Conservation (phyloP, 495 filamentous ascomycete genomes). For the Staphylotrichum tortipilum region DNA sequence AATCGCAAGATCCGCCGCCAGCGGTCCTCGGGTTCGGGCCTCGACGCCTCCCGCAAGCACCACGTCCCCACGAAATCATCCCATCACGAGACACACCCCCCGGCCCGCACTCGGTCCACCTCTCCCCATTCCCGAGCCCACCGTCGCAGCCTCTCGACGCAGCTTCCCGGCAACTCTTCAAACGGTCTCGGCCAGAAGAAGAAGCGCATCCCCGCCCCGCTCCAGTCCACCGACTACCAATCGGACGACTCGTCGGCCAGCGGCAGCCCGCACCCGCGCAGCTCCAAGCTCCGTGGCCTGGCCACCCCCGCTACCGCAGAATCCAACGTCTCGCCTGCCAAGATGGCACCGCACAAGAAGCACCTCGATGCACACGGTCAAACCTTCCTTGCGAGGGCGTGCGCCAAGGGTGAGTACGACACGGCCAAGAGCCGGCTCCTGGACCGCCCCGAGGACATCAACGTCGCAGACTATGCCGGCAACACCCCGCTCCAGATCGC, state of each 20-base stretch:
- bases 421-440: slow-evolving; percentile 56
- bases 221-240: slow-evolving; percentile 54
- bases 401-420: slow-evolving; percentile 67
- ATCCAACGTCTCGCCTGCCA: slow-evolving; percentile 54
- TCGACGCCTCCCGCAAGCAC: slow-evolving; percentile 28
- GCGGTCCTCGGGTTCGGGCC: slow-evolving; percentile 35
- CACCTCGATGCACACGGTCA: slow-evolving; percentile 77
- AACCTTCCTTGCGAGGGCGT: slow-evolving; percentile 75
- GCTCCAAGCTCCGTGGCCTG: slow-evolving; percentile 55
- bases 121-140: slow-evolving; percentile 53
- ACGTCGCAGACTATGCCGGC: slow-evolving; percentile 83
- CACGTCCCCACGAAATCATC: slow-evolving; percentile 21
- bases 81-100: slow-evolving; percentile 30
- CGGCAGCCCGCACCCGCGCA: slow-evolving; percentile 60
- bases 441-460: slow-evolving; percentile 75
- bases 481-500: slow-evolving; percentile 93
- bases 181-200: slow-evolving; percentile 49
- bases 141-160: slow-evolving; percentile 58
- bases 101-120: slow-evolving; percentile 48
- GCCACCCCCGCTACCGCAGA: slow-evolving; percentile 49
- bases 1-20: slow-evolving; percentile 40
- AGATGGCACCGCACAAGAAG: slow-evolving; percentile 65
- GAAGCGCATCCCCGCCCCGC: slow-evolving; percentile 47
- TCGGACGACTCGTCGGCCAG: slow-evolving; percentile 68
- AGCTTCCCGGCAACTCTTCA: slow-evolving; percentile 41